phyloP scores from a whole-genome alignment of 139 green algal species.

The Zygnema circumcarinatum region DNA sequence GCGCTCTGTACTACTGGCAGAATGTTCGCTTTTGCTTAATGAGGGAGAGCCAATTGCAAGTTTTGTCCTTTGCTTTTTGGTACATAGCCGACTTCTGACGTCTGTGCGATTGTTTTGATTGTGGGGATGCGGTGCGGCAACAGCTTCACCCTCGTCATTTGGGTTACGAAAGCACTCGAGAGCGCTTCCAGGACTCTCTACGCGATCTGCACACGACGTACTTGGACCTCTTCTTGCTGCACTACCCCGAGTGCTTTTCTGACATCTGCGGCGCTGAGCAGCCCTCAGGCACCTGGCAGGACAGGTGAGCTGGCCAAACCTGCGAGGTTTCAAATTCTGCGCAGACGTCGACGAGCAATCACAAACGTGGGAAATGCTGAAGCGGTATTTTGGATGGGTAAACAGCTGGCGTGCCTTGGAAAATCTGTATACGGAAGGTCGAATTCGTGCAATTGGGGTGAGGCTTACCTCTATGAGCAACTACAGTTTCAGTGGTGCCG shows the following conservation, averaged over 20 bases:
- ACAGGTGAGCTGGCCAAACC: conserved; percentile 74
- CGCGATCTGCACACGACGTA: conserved; percentile 71
- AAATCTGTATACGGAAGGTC: conserved; percentile 61
- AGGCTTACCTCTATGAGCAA: too few relatives aligned
- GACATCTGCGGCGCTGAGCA: conserved; percentile 65
- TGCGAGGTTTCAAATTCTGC: conserved; percentile 46
- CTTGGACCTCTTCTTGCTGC: conserved; percentile 84
- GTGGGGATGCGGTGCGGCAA: too few relatives aligned
- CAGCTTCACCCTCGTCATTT: conserved; percentile 76
- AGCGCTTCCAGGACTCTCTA: conserved; percentile 50
- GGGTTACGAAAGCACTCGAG: conserved; percentile 68
- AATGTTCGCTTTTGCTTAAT: too few relatives aligned
- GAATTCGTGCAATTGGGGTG: conserved; percentile 71
- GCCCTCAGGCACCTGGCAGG: conserved; percentile 65
- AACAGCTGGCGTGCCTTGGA: conserved; percentile 55
- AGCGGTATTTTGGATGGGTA: too few relatives aligned
- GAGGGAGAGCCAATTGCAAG: too few relatives aligned
- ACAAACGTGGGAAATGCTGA: background rate
- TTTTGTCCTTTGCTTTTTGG: too few relatives aligned
- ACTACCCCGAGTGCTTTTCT: conserved; percentile 81
- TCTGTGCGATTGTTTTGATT: too few relatives aligned
- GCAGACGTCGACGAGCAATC: conserved; percentile 64
- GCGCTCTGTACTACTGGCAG: too few relatives aligned
- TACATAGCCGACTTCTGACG: too few relatives aligned
- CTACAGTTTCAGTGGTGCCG: too few relatives aligned